Evolutionary conservation across 805 yeast species (phyloP), one percentile per base, ranked within the genome.

Genomic region (Candida corydali): DNA sequence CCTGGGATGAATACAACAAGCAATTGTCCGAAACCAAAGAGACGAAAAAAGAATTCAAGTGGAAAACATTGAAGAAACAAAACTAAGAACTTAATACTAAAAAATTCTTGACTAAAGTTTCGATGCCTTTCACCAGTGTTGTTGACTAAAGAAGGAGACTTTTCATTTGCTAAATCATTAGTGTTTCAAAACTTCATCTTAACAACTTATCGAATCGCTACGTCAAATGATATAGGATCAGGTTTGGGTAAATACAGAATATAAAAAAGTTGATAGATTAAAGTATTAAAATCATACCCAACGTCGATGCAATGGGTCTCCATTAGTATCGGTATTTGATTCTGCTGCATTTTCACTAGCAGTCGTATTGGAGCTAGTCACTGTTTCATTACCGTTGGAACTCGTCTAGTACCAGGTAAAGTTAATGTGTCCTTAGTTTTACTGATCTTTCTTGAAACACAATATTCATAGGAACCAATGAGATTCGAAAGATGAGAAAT

Each of bases 71-170:
- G 11, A 54, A 62, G 57, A 17, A 15, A 12, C 25, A 29, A 39
- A 45, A 39, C 36, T 37, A 48, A 43, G 39, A 34, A 39, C 23
- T 33, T 39, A 18, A 46, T 44, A 15, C n/a, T n/a, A n/a, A 47
- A 40, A 27, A 11, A 14, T 12, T 15, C 22, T 9, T 8, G 10
- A 12, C 29, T 7, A 34, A 61, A 57, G 61, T 67, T 1, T 74
- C 78, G 41, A 57, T 83, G 2, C 97, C 97, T 0, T 86, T 89
- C 52, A 51, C 69, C 70, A 9, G 61, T 88, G 0, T 44, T 93
- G 11, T 59, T 93, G n/a, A 73, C 91, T 3, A 98, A 98, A 9
- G 98, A 93, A 53, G 98, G 96, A 11, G 97, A 93, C 54, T 86
- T 89, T 50, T 82, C 96, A 5, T 91, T 76, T 63, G 84, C 96